A percentile compares a stretch with the other conserved stretches of the same genome.
Evolutionary conservation across 805 yeast species (phyloP).

Genomic region (Candida endomychidarum): DNA sequence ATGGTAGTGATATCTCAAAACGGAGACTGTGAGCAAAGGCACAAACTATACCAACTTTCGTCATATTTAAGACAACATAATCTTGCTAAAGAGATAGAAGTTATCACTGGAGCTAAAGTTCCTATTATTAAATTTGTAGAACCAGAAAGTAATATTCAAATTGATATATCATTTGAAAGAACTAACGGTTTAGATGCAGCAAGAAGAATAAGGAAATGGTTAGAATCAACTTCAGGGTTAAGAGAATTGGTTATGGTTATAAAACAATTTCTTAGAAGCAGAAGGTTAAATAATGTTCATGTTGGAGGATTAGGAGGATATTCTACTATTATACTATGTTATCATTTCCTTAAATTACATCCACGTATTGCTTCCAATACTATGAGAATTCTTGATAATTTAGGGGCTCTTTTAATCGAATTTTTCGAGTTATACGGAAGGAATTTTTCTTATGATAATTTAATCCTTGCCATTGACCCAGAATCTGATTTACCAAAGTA

Average conservation of each 20-base stretch:
- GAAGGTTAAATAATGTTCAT: slow-evolving; percentile 82
- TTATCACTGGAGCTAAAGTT: slow-evolving; percentile 85
- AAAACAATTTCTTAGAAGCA: slow-evolving; percentile 78
- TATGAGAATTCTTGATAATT: slow-evolving; percentile 66
- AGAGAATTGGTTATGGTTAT: slow-evolving; percentile 79
- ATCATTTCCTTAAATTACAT: slow-evolving; percentile 74
- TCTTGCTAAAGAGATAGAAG: slow-evolving; percentile 74
- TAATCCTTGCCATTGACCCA: slow-evolving; percentile 63
- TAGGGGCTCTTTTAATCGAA: slow-evolving; percentile 85
- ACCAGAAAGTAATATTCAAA: slow-evolving; percentile 63
- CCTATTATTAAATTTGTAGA: slow-evolving; percentile 93
- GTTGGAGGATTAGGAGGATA: slow-evolving; percentile 95
- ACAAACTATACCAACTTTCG: slow-evolving; percentile 70
- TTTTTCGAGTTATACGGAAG: slow-evolving; percentile 91
- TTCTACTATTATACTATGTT: slow-evolving; percentile 83
- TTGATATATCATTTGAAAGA: slow-evolving; percentile 89
- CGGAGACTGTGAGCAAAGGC: slow-evolving; percentile 60
- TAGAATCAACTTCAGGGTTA: slow-evolving; percentile 68
- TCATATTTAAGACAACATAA: slow-evolving; percentile 60
- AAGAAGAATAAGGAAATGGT: slow-evolving; percentile 71
- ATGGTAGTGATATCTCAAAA: slow-evolving; percentile 74
- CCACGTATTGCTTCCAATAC: slow-evolving; percentile 70
- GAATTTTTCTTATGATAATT: slow-evolving; percentile 80
- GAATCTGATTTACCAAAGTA: slow-evolving; percentile 58
- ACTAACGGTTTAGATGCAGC: slow-evolving; percentile 84